phyloP scores from a whole-genome alignment of 2,329 filamentous ascomycete genomes.

The Chaetomium olivaceum region DNA sequence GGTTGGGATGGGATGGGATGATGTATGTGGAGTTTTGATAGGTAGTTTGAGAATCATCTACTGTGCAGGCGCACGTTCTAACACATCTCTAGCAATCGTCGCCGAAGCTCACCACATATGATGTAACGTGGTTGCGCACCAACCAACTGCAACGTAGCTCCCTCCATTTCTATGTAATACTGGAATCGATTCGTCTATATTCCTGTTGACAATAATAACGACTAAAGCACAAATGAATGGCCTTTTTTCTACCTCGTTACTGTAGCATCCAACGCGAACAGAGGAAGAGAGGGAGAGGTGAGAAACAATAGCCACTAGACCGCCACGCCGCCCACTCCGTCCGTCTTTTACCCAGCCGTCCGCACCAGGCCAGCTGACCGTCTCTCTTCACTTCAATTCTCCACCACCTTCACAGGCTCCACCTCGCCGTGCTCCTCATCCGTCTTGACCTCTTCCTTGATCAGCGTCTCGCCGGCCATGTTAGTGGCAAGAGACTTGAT shows the following conservation, averaged over 20 bases:
- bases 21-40: neutral
- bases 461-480: slow-evolving; percentile 47
- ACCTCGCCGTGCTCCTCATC: slow-evolving; percentile 30
- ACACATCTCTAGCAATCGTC: neutral
- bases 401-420: slow-evolving; percentile 26
- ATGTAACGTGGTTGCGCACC: neutral
- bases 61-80: neutral
- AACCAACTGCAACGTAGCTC: neutral
- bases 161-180: neutral
- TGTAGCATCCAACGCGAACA: neutral
- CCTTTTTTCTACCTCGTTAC: neutral
- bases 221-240: neutral
- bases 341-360: neutral
- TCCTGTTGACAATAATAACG: neutral
- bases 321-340: neutral
- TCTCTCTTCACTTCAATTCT: slow-evolving; percentile 13
- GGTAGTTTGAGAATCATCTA: neutral
- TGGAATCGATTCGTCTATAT: neutral
- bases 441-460: slow-evolving; percentile 42
- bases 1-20: neutral
- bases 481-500: slow-evolving; percentile 45
- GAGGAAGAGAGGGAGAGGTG: neutral
- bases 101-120: neutral
- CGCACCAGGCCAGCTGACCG: neutral
- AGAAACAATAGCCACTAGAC: neutral